Percentiles rank a stretch among this genome's conserved stretches.
Evolutionary conservation across 1,284 basidiomycete species (phyloP).

Genomic region (Ganoderma multipileum): DNA sequence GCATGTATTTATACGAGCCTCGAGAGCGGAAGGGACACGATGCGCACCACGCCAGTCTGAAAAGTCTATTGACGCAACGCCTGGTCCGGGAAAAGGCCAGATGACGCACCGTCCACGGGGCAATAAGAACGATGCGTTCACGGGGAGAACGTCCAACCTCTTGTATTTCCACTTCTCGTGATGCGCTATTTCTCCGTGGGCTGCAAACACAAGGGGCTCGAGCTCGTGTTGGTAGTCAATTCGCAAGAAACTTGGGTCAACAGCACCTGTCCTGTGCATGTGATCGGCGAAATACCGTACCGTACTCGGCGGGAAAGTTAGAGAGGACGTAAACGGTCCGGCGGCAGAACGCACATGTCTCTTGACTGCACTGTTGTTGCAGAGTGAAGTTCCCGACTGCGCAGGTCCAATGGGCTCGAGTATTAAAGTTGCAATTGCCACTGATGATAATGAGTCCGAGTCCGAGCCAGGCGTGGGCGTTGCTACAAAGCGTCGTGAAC

Average conservation of each 20-base stretch:
- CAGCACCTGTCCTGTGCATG: constrained; percentile 8
- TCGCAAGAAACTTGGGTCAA: background rate
- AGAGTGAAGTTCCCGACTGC: background rate
- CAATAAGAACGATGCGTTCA: background rate
- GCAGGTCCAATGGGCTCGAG: no score
- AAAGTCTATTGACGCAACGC: background rate
- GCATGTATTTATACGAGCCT: background rate
- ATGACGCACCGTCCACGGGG: no score
- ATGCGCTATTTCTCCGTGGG: background rate
- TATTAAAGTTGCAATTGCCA: no score
- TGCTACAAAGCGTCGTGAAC: background rate
- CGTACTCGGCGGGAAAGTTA: background rate
- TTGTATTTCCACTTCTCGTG: background rate
- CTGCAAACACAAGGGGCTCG: background rate
- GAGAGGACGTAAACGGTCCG: constrained; percentile 2
- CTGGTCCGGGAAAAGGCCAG: constrained; percentile 17
- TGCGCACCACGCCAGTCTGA: background rate
- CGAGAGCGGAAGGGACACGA: background rate
- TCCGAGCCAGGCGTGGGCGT: no score
- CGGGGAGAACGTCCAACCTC: background rate
- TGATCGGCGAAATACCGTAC: constrained; percentile 9
- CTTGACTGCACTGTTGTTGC: background rate
- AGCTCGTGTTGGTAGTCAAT: background rate
- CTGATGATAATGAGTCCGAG: no score
- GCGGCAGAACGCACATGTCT: background rate